These are phyloP conservation scores for Karstenula rhodostoma DNA, from an alignment of 2,329 filamentous ascomycete species.

Conservation along the genomic window DNA sequence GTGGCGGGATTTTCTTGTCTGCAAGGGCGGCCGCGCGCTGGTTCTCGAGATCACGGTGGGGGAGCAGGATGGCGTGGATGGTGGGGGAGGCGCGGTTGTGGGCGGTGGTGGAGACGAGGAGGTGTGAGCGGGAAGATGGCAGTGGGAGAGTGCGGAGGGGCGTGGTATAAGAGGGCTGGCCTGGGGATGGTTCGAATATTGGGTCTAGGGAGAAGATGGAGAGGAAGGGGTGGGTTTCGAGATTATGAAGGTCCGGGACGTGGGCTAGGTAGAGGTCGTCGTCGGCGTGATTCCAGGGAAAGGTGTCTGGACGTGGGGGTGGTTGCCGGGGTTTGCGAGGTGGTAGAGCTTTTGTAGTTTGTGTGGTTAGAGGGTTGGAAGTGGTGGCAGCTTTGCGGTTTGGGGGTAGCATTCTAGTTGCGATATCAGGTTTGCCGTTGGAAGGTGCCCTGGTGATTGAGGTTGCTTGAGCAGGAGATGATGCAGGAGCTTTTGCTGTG, in stretches of 20 bases:
- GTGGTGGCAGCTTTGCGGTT: not conserved
- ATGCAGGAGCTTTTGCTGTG: not conserved
- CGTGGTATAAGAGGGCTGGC: not conserved
- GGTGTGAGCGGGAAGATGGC: not conserved
- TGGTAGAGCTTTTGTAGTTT: not conserved
- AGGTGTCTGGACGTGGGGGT: not conserved
- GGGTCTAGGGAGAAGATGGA: not conserved
- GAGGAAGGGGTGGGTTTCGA: not conserved
- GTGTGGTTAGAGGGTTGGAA: not conserved
- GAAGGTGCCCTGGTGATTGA: not conserved
- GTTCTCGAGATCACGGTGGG: not conserved
- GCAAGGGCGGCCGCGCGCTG: not conserved
- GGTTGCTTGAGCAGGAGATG: not conserved
- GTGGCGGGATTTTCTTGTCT: not conserved
- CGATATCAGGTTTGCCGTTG: not conserved
- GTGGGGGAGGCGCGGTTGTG: not conserved
- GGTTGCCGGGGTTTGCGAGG: not conserved
- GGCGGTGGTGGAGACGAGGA: not conserved
- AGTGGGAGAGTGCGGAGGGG: slow-evolving; percentile 9
- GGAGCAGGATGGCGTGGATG: not conserved
- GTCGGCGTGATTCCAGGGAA: not conserved
- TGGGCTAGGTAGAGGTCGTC: not conserved
- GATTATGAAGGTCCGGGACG: not conserved
- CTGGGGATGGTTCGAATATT: not conserved
- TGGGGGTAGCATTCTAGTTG: no score